These are phyloP conservation scores for Fulvia fulva DNA, from an alignment of 2,329 filamentous ascomycete species.

Conservation along the genomic window DNA sequence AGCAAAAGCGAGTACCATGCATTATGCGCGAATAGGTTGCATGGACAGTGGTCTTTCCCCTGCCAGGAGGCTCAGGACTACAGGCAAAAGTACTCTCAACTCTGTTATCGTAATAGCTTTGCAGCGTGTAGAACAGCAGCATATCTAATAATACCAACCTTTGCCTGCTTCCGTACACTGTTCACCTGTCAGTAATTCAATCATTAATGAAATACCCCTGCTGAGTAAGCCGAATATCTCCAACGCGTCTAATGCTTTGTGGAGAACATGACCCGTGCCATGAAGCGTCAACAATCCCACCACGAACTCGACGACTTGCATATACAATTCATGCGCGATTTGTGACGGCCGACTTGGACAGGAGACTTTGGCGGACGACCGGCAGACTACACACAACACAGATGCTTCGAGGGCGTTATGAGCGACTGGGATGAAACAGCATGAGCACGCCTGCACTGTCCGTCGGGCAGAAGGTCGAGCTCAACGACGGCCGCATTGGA, in stretches of 20 bases:
- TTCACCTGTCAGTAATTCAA: no score
- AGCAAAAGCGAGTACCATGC: background rate
- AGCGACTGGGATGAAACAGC: background rate
- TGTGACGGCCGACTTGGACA: background rate
- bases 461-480: constrained; percentile 70
- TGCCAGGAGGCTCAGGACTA: background rate
- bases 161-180: no score
- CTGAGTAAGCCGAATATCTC: no score
- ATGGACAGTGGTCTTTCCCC: background rate
- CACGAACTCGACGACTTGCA: background rate
- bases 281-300: background rate
- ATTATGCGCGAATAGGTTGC: background rate
- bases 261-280: no score
- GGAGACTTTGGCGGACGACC: background rate
- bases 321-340: background rate
- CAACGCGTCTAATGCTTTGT: background rate
- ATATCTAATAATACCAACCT: background rate
- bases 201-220: no score
- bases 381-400: background rate
- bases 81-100: background rate
- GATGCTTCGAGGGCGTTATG: background rate
- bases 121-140: background rate
- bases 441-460: constrained; percentile 34
- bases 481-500: constrained; percentile 72
- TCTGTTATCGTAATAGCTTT: background rate